Evolutionary conservation across 441 rosid genomes (phyloP).

Genomic region (Brassica hybrid): DNA sequence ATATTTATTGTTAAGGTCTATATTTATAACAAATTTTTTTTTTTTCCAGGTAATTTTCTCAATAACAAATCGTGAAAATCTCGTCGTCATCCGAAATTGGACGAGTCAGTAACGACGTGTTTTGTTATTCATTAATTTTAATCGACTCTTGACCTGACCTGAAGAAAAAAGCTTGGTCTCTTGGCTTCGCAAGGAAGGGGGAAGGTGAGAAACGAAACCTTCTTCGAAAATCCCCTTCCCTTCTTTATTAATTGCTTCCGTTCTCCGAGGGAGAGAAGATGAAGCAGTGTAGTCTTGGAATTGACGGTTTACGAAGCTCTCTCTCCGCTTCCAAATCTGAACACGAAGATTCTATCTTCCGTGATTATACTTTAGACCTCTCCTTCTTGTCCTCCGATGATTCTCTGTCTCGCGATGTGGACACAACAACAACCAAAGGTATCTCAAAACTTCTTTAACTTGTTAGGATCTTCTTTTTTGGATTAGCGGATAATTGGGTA

Average conservation of each 20-base stretch:
- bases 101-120: constrained; percentile 6
- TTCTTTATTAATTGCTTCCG: too few relatives aligned
- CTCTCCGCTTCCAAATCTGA: constrained; percentile 38
- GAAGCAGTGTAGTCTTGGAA: constrained; percentile 24
- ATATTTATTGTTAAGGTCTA: too few relatives aligned
- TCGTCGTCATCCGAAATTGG: not conserved
- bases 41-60: too few relatives aligned
- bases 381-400: constrained; percentile 31
- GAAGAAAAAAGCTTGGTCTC: constrained; percentile 12
- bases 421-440: constrained; percentile 35
- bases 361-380: constrained; percentile 35
- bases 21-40: too few relatives aligned
- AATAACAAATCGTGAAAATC: not conserved
- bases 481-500: too few relatives aligned
- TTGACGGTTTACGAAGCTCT: constrained; percentile 31
- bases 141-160: constrained; percentile 33
- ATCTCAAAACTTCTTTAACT: not conserved
- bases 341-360: constrained; percentile 24
- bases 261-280: too few relatives aligned
- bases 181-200: constrained; percentile 11
- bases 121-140: not conserved
- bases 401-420: constrained; percentile 33
- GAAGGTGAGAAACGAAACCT: constrained; percentile 23
- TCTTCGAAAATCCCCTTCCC: constrained; percentile 1
- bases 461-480: not conserved